These are phyloP conservation scores for Rhododendron ovatum DNA, from an alignment of 148 eudicot species.

Conservation along the genomic window DNA sequence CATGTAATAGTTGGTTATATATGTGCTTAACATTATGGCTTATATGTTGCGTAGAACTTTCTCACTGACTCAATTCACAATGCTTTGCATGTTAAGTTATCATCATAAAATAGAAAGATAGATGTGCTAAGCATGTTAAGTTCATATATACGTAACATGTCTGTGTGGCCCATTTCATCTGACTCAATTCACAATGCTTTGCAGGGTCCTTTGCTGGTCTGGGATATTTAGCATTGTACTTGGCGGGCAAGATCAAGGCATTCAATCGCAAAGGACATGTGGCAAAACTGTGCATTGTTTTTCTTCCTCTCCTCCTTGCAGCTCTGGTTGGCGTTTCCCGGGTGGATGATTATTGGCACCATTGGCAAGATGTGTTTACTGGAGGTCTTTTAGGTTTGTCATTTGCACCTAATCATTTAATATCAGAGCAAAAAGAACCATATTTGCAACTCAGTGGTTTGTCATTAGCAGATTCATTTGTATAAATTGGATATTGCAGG, in stretches of 20 bases:
- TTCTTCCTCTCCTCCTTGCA: constrained; percentile 64
- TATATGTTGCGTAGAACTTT: neutral
- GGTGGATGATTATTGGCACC: constrained; percentile 96
- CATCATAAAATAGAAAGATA: neutral
- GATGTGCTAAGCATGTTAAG: neutral
- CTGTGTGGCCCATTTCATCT: neutral
- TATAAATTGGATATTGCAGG: constrained; percentile 33
- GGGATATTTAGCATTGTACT: constrained; percentile 71
- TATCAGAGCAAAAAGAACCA: neutral
- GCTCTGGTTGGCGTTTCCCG: constrained; percentile 80
- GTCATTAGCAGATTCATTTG: neutral
- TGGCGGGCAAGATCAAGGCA: constrained; percentile 60
- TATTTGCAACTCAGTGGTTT: neutral
- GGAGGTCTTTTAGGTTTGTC: constrained; percentile 68
- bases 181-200: constrained; percentile 2
- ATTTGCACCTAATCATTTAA: neutral
- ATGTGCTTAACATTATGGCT: neutral
- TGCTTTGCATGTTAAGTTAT: neutral
- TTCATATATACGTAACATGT: neutral
- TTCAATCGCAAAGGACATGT: constrained; percentile 73
- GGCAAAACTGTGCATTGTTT: constrained; percentile 62
- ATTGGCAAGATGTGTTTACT: constrained; percentile 85
- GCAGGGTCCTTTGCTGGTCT: constrained; percentile 97
- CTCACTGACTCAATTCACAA: too few relatives aligned
- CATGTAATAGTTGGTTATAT: neutral